Percentiles rank a stretch among this genome's conserved stretches.
phyloP scores from a whole-genome alignment of 73 alveolate species.

The Uronychia binucleata region DNA sequence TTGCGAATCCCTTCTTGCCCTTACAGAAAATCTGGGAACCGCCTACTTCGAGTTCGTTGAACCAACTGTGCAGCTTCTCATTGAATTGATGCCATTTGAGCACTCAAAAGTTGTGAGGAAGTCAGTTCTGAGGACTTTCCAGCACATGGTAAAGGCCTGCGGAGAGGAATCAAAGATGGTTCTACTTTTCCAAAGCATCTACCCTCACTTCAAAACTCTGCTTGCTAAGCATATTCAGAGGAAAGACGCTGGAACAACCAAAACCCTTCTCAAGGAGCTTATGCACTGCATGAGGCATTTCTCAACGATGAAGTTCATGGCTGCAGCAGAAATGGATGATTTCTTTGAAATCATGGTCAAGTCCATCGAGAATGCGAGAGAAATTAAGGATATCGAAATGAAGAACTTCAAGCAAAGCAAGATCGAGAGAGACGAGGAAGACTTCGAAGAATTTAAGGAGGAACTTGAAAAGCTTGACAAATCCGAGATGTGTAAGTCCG shows the following conservation, averaged over 20 bases:
- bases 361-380: constrained; percentile 13
- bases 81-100: constrained; percentile 24
- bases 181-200: constrained; percentile 10
- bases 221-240: constrained; percentile 1
- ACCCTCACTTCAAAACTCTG: constrained; percentile 4
- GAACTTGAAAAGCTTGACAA: constrained; percentile 31
- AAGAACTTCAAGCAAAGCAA: constrained; percentile 7
- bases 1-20: constrained; percentile 6
- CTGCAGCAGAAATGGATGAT: neutral
- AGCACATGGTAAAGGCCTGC: constrained; percentile 26
- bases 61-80: constrained; percentile 8
- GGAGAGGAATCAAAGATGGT: constrained; percentile 15
- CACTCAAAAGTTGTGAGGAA: constrained; percentile 39
- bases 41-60: constrained; percentile 28
- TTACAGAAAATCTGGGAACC: constrained; percentile 44
- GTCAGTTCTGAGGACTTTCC: constrained; percentile 26
- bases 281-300: constrained; percentile 7
- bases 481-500: constrained; percentile 6
- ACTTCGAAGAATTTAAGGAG: constrained; percentile 22
- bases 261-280: constrained; percentile 25
- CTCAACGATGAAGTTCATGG: neutral
- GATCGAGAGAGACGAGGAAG: constrained; percentile 51
- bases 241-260: constrained; percentile 26
- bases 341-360: constrained; percentile 3
- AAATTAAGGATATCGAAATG: neutral